Evolutionary conservation across 306 rosid species (phyloP), one percentile per base, ranked within the genome.

Genomic region (Trifolium subterraneum): DNA sequence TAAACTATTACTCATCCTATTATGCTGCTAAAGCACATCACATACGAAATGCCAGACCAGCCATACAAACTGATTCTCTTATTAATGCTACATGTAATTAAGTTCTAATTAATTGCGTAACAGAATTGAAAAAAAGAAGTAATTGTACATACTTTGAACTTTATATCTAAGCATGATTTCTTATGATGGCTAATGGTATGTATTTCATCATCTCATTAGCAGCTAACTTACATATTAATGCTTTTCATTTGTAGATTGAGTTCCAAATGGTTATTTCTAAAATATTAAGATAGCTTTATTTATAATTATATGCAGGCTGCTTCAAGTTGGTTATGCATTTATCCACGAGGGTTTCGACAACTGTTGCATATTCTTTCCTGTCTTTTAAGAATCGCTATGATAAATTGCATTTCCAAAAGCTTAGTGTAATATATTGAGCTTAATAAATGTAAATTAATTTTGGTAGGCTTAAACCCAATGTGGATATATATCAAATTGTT

Each of bases 1-100:
- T 81, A 71, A 81, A 81, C 71, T 81, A 81, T 73, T 81, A 81
- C 78, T 56, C 84, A 47, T 71, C 84, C 41, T 76, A n/a, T 45
- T 81, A 81, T 81, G 77, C 70, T 36, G 74, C 78, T 23, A 0
- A 76, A 76, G 78, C 78, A 38, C 84, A 81, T 76, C 70, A 47
- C 45, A 42, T 44, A 2, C 70, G 15, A 13, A 72, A 73, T 56
- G 65, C 70, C 10, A n/a, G 23, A 76, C 78, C 84, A n/a, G 66
- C 74, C 66, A 18, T 10, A 23, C 74, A 71, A 71, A 64, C 70
- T 13, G 84, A 81, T 81, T 22, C 74, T 76, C 84, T 76, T 27
- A 77, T 76, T 55, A 81, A 81, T 64, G 62, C 31, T 55, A 22
- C 84, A 81, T 64, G 84, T 81, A 81, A 81, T 54, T 63, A 41